A percentile compares a stretch with the other conserved stretches of the same genome.
Conservation (phyloP, 768 basidiomycete genomes). For the Candolleomyces eurysporus region DNA sequence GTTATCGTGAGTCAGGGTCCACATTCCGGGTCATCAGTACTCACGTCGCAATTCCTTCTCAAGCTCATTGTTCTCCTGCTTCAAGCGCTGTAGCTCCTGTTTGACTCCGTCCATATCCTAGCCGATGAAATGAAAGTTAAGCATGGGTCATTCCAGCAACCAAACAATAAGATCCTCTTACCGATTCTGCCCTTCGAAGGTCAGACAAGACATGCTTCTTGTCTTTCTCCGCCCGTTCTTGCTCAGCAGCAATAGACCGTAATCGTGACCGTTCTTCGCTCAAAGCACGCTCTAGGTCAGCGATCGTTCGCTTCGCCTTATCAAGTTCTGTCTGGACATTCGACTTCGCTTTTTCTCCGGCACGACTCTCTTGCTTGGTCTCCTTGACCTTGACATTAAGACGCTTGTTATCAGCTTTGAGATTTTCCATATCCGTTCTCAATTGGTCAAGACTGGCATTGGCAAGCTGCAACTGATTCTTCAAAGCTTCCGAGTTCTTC, state of each 20-base stretch:
- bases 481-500: conserved; percentile 63
- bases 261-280: conserved; percentile 67
- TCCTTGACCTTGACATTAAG: conserved; percentile 60
- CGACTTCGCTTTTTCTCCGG: conserved; percentile 44
- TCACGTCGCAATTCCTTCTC: conserved; percentile 73
- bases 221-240: conserved; percentile 59
- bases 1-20: neutral
- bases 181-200: conserved; percentile 69
- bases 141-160: neutral
- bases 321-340: conserved; percentile 65
- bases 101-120: conserved; percentile 83
- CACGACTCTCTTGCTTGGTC: conserved; percentile 55
- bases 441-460: conserved; percentile 62
- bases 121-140: neutral
- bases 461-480: conserved; percentile 55
- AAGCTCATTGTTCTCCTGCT: conserved; percentile 70
- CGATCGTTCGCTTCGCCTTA: conserved; percentile 59
- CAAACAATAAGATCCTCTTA: conserved; percentile 19
- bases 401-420: conserved; percentile 69
- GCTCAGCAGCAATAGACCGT: conserved; percentile 61
- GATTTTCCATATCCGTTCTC: conserved; percentile 65
- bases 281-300: conserved; percentile 71
- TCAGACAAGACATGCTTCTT: conserved; percentile 62
- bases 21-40: conserved; percentile 14
- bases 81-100: conserved; percentile 62